phyloP scores from a whole-genome alignment of 2,329 filamentous ascomycete species.

The Fusarium penzigii region DNA sequence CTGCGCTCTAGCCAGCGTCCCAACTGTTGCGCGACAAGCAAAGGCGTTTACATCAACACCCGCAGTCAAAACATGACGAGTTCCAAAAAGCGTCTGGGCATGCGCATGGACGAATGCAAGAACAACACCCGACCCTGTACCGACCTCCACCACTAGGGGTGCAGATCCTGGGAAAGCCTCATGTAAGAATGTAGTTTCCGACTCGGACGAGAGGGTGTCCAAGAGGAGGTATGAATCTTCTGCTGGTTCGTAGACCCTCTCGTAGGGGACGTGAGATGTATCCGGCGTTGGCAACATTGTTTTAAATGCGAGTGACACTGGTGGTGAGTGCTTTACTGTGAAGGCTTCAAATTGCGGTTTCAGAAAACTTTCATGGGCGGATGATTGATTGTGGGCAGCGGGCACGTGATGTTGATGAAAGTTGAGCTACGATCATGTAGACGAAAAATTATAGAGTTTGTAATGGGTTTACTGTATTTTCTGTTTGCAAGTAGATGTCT shows the following conservation, averaged over 20 bases:
- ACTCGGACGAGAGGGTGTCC: slow-evolving; percentile 77
- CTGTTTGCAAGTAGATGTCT: too few relatives aligned
- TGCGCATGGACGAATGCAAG: slow-evolving; percentile 84
- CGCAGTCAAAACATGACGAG: slow-evolving; percentile 67
- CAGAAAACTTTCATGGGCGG: slow-evolving; percentile 9
- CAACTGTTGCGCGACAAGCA: slow-evolving; percentile 73
- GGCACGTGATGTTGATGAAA: slow-evolving; percentile 24
- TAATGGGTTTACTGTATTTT: neutral
- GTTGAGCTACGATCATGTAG: neutral
- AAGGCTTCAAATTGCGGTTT: slow-evolving; percentile 20
- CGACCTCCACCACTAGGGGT: slow-evolving; percentile 79
- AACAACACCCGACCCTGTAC: slow-evolving; percentile 92
- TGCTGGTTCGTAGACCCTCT: slow-evolving; percentile 89
- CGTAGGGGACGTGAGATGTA: slow-evolving; percentile 87
- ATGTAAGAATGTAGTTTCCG: slow-evolving; percentile 70
- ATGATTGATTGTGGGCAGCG: neutral
- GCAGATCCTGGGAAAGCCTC: slow-evolving; percentile 56
- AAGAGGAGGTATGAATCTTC: slow-evolving; percentile 95
- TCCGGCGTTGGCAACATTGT: slow-evolving; percentile 90
- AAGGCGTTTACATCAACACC: slow-evolving; percentile 84
- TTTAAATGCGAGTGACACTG: neutral
- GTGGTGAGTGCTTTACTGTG: slow-evolving; percentile 11
- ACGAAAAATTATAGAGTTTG: neutral
- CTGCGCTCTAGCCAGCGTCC: slow-evolving; percentile 62
- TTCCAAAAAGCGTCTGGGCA: slow-evolving; percentile 70